Conservation (phyloP, 2,329 filamentous ascomycete species). For the Pestalotiopsis sp. region DNA sequence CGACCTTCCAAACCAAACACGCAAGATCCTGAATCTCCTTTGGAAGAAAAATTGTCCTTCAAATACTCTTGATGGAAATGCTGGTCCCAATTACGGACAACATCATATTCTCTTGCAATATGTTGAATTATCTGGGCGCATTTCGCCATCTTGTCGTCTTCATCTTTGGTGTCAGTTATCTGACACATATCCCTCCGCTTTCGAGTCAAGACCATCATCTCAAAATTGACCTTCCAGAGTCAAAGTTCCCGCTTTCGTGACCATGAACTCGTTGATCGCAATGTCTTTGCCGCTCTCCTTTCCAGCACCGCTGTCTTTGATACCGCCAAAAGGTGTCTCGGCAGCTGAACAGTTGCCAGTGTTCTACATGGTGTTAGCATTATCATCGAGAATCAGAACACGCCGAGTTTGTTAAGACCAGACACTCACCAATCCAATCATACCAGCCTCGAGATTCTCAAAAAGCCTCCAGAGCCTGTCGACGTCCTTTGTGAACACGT, state of each 20-base stretch:
- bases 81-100: too few relatives aligned
- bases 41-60: too few relatives aligned
- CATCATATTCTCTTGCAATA: too few relatives aligned
- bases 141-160: too few relatives aligned
- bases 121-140: too few relatives aligned
- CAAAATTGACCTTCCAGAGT: conserved; percentile 41
- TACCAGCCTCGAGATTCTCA: conserved; percentile 59
- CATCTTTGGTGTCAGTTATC: too few relatives aligned
- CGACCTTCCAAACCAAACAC: too few relatives aligned
- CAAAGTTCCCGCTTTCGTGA: conserved; percentile 47
- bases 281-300: conserved; percentile 51
- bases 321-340: conserved; percentile 48
- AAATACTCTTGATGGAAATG: too few relatives aligned
- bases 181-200: too few relatives aligned
- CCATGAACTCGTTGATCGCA: conserved; percentile 46
- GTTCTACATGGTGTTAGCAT: conserved; percentile 33
- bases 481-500: conserved; percentile 61
- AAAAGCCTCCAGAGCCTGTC: conserved; percentile 59
- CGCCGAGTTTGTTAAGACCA: too few relatives aligned
- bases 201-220: neutral
- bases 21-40: too few relatives aligned
- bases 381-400: neutral
- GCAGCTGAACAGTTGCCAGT: conserved; percentile 42
- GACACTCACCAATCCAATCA: conserved; percentile 49
- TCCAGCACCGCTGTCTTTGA: conserved; percentile 49